Base-by-base conservation (phyloP, 257 asterid species). In the Gardenia jasminoides region DNA sequence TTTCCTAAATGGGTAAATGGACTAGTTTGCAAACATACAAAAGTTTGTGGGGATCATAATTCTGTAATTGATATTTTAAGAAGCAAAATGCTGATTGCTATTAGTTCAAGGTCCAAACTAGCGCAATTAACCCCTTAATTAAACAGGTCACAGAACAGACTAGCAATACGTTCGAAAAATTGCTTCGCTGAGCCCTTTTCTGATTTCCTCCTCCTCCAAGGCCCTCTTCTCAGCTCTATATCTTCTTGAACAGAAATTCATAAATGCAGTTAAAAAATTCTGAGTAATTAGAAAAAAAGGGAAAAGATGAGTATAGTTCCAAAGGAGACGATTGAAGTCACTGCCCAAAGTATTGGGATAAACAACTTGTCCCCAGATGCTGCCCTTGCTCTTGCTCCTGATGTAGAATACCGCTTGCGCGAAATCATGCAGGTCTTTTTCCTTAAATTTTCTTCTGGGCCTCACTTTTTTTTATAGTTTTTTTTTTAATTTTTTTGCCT, bases 331-430 rank as follows among this genome's bases (percentile, higher is more conserved):
- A 93, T 93, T 44, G 97, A 91, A 84, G 94, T 93, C 78, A 88
- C 90, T 26, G 97, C 99, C 17, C 98, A 94, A 84, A 92, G 97
- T 85, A 88, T 93, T 3, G 98, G 98, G 82, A 89, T 93, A 62
- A 85, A 75, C 89, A 94, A 94, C 82, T 83, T 94, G 83, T 88
- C 97, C 13, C 91, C 93, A 31, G 98, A 94, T 78, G 94, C 92
- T 7, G 85, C 91, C 76, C 97, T 94, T 74, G 91, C 94, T 78
- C 92, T 94, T 10, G 97, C 97, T 52, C 94, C 97, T 61, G 99
- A 94, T 85, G 97, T 91, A 12, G 99, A 94, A 86, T 93, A 93
- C 78, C 97, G 99, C 43, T 82, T 94, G 78, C 94, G 98, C 52
- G 97, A 94, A 88, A 91, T 93, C 73, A 94, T 94, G 98, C 99